Conservation (phyloP, 2,329 filamentous ascomycete species). For the Endoconidiophora laricicola region DNA sequence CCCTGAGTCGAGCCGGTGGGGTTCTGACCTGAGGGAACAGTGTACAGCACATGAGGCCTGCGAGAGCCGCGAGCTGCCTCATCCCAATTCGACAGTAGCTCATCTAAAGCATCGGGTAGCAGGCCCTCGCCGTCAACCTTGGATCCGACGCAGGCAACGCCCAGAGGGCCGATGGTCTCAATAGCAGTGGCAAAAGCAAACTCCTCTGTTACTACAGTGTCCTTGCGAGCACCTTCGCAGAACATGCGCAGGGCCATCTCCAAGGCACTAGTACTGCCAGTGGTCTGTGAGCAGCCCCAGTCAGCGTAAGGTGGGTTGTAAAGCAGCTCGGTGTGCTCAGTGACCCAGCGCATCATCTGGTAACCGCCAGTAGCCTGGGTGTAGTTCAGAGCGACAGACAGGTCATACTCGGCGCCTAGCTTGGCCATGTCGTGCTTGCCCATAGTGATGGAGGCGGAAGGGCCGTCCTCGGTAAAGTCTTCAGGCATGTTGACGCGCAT, state of each 20-base stretch:
- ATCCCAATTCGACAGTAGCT: conserved; percentile 34
- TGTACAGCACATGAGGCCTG: conserved; percentile 41
- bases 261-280: conserved; percentile 72
- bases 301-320: conserved; percentile 76
- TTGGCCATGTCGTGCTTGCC: conserved; percentile 58
- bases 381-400: conserved; percentile 85
- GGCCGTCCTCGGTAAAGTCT: conserved; percentile 56
- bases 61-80: conserved; percentile 24
- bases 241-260: conserved; percentile 78
- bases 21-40: conserved; percentile 66
- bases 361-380: conserved; percentile 72
- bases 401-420: conserved; percentile 38
- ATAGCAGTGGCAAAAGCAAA: conserved; percentile 71
- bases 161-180: conserved; percentile 39
- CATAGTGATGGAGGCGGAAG: conserved; percentile 41
- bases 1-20: conserved; percentile 76
- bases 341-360: conserved; percentile 77
- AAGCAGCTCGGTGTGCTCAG: conserved; percentile 88
- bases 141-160: conserved; percentile 33
- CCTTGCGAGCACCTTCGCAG: conserved; percentile 48
- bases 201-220: conserved; percentile 72
- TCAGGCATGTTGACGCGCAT: conserved; percentile 51
- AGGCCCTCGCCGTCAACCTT: conserved; percentile 37
- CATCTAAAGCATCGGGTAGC: conserved; percentile 34
- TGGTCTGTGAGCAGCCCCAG: conserved; percentile 70